These are phyloP conservation scores for Sarcodon aspratus DNA, from an alignment of 768 basidiomycete species.

Conservation along the genomic window DNA sequence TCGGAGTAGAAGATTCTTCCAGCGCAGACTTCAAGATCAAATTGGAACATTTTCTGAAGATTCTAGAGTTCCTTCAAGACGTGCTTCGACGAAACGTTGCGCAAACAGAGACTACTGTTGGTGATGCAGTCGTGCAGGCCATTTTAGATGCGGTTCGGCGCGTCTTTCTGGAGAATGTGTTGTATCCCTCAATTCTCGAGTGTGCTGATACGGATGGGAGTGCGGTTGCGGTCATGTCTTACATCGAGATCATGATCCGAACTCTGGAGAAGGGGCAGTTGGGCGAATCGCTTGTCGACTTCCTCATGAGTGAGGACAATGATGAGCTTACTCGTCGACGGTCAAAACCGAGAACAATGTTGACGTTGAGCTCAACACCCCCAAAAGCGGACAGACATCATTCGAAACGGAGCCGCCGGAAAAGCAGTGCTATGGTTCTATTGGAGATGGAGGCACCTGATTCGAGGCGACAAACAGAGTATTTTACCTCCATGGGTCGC, in stretches of 20 bases:
- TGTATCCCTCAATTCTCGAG: constrained; percentile 89
- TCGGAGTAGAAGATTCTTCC: constrained; percentile 70
- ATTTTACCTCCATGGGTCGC: constrained; percentile 79
- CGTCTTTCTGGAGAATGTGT: constrained; percentile 85
- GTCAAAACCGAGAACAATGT: constrained; percentile 20
- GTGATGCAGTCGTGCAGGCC: constrained; percentile 71
- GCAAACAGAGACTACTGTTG: constrained; percentile 43
- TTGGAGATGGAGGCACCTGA: constrained; percentile 76
- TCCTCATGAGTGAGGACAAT: constrained; percentile 79
- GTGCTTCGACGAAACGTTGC: constrained; percentile 58
- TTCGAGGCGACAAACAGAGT: constrained; percentile 59
- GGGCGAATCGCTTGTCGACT: constrained; percentile 60
- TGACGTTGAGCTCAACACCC: constrained; percentile 4
- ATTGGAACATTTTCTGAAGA: constrained; percentile 81
- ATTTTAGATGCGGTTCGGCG: constrained; percentile 74
- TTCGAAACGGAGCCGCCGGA: constrained; percentile 44
- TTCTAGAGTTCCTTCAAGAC: constrained; percentile 88
- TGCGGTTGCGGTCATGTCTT: constrained; percentile 91
- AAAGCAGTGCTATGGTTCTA: constrained; percentile 88
- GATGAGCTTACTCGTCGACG: constrained; percentile 45
- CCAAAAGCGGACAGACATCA: constrained; percentile 3
- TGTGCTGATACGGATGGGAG: constrained; percentile 92
- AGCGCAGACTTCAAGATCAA: constrained; percentile 67
- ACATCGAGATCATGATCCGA: constrained; percentile 81
- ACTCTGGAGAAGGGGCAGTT: constrained; percentile 62